Percentiles rank a stretch among this genome's conserved stretches.
phyloP scores from a whole-genome alignment of 2,329 filamentous ascomycete genomes.

The Clonostachys solani region DNA sequence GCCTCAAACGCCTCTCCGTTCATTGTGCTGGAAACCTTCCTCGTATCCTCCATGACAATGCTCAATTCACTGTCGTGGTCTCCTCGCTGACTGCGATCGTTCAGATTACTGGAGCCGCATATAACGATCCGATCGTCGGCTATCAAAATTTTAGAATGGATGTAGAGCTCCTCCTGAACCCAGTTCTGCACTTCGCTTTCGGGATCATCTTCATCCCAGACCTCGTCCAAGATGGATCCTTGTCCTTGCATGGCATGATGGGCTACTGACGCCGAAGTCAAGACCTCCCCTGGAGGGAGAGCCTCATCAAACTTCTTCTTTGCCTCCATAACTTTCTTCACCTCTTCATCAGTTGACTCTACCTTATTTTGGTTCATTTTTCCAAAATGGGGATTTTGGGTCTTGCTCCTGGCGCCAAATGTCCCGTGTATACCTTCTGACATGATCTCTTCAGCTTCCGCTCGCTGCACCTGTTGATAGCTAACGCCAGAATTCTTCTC shows the following conservation, averaged over 20 bases:
- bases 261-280: constrained; percentile 49
- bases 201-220: constrained; percentile 68
- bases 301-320: constrained; percentile 50
- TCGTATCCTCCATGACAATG: constrained; percentile 83
- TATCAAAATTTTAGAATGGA: constrained; percentile 88
- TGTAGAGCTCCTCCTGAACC: constrained; percentile 93
- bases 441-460: constrained; percentile 88
- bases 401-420: constrained; percentile 33
- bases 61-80: constrained; percentile 88
- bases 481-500: constrained; percentile 79
- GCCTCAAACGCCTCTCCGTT: constrained; percentile 72
- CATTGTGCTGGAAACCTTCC: constrained; percentile 69
- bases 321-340: constrained; percentile 35
- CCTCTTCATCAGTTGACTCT: constrained; percentile 25
- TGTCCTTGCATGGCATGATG: constrained; percentile 74
- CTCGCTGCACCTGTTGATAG: constrained; percentile 83
- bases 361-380: constrained; percentile 25
- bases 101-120: constrained; percentile 85
- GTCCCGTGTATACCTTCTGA: constrained; percentile 63
- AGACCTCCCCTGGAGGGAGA: constrained; percentile 26
- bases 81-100: constrained; percentile 84
- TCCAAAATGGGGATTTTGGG: constrained; percentile 46
- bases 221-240: constrained; percentile 60
- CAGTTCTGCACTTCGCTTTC: constrained; percentile 82
- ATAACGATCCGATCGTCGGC: constrained; percentile 82